Conservation (phyloP, 306 rosid species). For the Trifolium repens region DNA sequence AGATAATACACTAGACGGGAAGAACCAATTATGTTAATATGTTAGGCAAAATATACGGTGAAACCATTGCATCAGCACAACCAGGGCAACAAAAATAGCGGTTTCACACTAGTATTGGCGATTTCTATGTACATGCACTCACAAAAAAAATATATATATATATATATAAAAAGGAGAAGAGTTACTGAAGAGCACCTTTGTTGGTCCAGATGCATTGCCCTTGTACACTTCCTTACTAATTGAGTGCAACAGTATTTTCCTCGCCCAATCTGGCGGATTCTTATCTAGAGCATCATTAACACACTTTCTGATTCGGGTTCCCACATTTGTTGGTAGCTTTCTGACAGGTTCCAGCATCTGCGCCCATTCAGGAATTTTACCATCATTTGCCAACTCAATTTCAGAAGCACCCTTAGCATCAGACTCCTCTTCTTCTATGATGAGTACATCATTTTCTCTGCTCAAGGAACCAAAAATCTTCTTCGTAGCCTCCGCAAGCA, state of each 20-base stretch:
- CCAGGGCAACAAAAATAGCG: slow-evolving; percentile 15
- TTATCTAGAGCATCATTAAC: slow-evolving; percentile 79
- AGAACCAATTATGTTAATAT: neutral
- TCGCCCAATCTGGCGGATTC: slow-evolving; percentile 98
- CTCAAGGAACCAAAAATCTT: slow-evolving; percentile 76
- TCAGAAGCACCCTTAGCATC: slow-evolving; percentile 63
- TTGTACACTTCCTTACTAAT: slow-evolving; percentile 97
- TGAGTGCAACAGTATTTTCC: slow-evolving; percentile 75
- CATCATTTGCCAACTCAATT: slow-evolving; percentile 52
- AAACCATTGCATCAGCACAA: slow-evolving; percentile 22
- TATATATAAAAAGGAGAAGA: slow-evolving; percentile 35
- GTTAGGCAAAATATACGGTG: neutral
- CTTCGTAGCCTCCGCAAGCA: slow-evolving; percentile 94
- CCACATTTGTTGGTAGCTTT: slow-evolving; percentile 97
- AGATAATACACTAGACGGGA: slow-evolving; percentile 1
- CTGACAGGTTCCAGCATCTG: slow-evolving; percentile 86
- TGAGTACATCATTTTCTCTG: slow-evolving; percentile 61
- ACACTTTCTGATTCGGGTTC: slow-evolving; percentile 97
- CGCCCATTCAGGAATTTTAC: slow-evolving; percentile 90
- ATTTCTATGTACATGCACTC: slow-evolving; percentile 10
- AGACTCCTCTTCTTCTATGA: slow-evolving; percentile 80
- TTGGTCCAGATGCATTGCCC: slow-evolving; percentile 99
- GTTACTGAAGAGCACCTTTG: slow-evolving; percentile 70
- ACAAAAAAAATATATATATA: neutral
- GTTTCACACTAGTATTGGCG: slow-evolving; percentile 14